Percentiles rank a stretch among this genome's conserved stretches.
Conservation (phyloP, 1,284 basidiomycete genomes). For the Heliocybe sulcata region DNA sequence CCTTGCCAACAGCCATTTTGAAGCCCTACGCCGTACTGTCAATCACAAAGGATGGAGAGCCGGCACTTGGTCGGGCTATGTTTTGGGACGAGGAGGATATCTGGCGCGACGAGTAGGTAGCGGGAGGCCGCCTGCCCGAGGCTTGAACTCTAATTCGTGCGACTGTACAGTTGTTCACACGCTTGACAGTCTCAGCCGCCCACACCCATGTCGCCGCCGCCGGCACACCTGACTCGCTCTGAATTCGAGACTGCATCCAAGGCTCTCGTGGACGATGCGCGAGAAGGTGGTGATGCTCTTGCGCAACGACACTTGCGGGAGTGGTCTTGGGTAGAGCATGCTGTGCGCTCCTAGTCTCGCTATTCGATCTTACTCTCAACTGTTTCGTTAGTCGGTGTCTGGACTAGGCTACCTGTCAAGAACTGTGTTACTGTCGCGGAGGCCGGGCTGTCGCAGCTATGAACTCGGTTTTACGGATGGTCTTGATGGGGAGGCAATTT, state of each 20-base stretch:
- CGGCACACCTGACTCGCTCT: conserved; percentile 38
- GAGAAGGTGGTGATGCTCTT: conserved; percentile 7
- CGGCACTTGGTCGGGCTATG: conserved; percentile 44
- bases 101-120: conserved; percentile 4
- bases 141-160: conserved; percentile 11
- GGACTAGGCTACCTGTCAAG: conserved; percentile 44
- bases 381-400: conserved; percentile 22
- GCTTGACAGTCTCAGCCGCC: conserved; percentile 25
- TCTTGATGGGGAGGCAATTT: conserved; percentile 8
- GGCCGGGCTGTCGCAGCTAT: conserved; percentile 1
- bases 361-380: conserved; percentile 8
- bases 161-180: conserved; percentile 28
- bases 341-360: conserved; percentile 30
- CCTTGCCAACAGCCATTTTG: conserved; percentile 90
- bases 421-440: conserved; percentile 14
- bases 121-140: background rate
- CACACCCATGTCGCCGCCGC: conserved; percentile 17
- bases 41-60: conserved; percentile 24
- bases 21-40: conserved; percentile 4
- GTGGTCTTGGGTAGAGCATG: conserved; percentile 53
- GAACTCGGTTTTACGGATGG: conserved; percentile 9
- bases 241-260: conserved; percentile 59
- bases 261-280: conserved; percentile 31
- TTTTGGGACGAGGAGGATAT: conserved; percentile 24
- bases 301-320: conserved; percentile 15